phyloP scores from a whole-genome alignment of 208 protist genomes.

The Ichthyophonus hoferi region DNA sequence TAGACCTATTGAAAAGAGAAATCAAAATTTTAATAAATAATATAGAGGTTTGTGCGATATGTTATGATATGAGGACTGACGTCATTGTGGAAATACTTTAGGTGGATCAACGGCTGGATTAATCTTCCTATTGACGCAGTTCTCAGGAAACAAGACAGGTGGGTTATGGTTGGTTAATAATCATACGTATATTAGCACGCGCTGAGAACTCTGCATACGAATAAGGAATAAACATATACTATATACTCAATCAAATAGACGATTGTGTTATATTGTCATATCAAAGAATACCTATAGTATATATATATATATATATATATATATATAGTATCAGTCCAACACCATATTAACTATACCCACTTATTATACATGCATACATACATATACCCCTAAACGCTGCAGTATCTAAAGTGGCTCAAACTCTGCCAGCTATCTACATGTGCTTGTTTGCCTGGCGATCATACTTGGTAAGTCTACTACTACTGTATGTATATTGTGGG shows the following conservation, averaged over 20 bases:
- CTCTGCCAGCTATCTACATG: background rate
- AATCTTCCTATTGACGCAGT: too few species aligned
- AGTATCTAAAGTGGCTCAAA: background rate
- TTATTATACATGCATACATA: background rate
- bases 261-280: background rate
- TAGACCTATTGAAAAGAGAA: too few species aligned
- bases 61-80: too few species aligned
- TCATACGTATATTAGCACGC: background rate
- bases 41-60: too few species aligned
- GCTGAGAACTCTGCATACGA: background rate
- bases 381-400: too few species aligned
- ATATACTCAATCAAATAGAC: background rate
- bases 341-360: background rate
- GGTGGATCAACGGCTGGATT: too few species aligned
- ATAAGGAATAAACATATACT: background rate
- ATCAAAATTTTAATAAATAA: too few species aligned
- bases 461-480: background rate
- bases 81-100: too few species aligned
- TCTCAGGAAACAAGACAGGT: too few species aligned
- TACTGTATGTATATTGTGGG: background rate
- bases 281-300: background rate
- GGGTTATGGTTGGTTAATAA: too few species aligned
- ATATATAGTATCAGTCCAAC: background rate
- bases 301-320: constrained; percentile 8
- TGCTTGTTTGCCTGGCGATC: background rate